Conservation (phyloP, 169 alveolate species). For the Plasmodium yoelii region DNA sequence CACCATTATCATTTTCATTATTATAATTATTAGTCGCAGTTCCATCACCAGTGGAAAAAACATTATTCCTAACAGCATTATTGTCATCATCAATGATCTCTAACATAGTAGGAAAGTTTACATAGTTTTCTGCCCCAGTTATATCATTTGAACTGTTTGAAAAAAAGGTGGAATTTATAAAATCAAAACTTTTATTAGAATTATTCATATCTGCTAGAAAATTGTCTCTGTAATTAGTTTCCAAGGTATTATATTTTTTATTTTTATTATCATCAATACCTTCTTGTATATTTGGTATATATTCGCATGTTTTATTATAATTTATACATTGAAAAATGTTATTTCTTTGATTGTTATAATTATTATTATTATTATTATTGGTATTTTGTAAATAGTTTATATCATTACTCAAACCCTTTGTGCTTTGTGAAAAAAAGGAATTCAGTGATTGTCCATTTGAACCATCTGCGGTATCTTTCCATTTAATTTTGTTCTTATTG, state of each 20-base stretch:
- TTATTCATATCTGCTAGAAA: constrained; percentile 12
- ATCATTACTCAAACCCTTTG: background rate
- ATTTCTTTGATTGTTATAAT: background rate
- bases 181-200: constrained; percentile 16
- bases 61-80: constrained; percentile 6
- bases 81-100: constrained; percentile 12
- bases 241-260: constrained; percentile 10
- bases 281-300: constrained; percentile 24
- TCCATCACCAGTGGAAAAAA: constrained; percentile 14
- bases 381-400: background rate
- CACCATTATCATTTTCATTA: constrained; percentile 17
- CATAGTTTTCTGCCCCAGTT: constrained; percentile 33
- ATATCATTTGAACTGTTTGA: constrained; percentile 60
- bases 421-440: constrained; percentile 19
- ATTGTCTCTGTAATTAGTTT: constrained; percentile 15
- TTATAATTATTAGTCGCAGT: constrained; percentile 30
- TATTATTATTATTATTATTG: background rate
- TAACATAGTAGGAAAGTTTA: constrained; percentile 35
- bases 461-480: background rate
- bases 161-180: constrained; percentile 35
- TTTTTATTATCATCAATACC: constrained; percentile 15
- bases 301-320: constrained; percentile 60
- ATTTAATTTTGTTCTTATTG: background rate
- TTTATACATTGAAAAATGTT: constrained; percentile 9
- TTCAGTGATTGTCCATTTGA: background rate